Evolutionary conservation across 768 basidiomycete genomes (phyloP), one percentile per base, ranked within the genome.

Genomic region (Termitomyces eurrhizus): DNA sequence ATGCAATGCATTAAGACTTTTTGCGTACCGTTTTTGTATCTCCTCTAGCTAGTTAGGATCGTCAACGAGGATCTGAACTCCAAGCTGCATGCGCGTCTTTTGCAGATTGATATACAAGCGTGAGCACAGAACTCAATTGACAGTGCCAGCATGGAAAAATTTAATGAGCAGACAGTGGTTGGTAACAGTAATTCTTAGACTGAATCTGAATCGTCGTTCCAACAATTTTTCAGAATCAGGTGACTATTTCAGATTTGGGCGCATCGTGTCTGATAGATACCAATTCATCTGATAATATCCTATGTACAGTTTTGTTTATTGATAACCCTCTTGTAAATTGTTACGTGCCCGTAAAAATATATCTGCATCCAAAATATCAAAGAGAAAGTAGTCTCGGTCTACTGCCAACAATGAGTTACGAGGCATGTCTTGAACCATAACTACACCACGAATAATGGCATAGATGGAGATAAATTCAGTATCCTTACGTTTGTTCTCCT

Each of bases 101-200:
- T 93, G 90, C 53, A 99, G 80, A 76, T 99, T 98, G 73, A 99
- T 98, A 71, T 99, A 97, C 61, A 99, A 81, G 76, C 96, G n/a
- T n/a, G n/a, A n/a, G n/a, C n/a, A n/a, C n/a, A n/a, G n/a, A n/a
- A n/a, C n/a, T n/a, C n/a, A n/a, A n/a, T n/a, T n/a, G n/a, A n/a
- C n/a, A n/a, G n/a, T n/a, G n/a, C n/a, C n/a, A n/a, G n/a, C n/a
- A n/a, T n/a, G n/a, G n/a, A n/a, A n/a, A n/a, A n/a, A n/a, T n/a
- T n/a, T n/a, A n/a, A n/a, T n/a, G n/a, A n/a, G n/a, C n/a, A n/a
- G n/a, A n/a, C n/a, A n/a, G n/a, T n/a, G n/a, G n/a, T n/a, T n/a
- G n/a, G n/a, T n/a, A n/a, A n/a, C n/a, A n/a, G n/a, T n/a, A n/a
- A n/a, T n/a, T n/a, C n/a, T n/a, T n/a, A n/a, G n/a, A n/a, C n/a